A percentile compares a stretch with the other conserved stretches of the same genome.
Evolutionary conservation across 306 rosid species (phyloP).

Genomic region (Prunus mume): DNA sequence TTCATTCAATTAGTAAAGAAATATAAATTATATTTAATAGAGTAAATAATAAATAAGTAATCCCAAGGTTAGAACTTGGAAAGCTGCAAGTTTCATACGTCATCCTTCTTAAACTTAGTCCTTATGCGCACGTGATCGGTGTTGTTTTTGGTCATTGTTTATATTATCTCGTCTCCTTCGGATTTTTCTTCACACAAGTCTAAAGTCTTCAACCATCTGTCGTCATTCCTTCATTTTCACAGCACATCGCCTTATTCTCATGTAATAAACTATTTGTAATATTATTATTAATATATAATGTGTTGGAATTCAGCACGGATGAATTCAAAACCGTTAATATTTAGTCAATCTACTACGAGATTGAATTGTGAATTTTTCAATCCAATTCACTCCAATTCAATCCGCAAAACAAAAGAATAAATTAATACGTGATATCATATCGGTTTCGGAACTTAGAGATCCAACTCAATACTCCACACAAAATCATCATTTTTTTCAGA

Average conservation of each 20-base stretch:
- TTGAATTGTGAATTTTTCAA: no score
- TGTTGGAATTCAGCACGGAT: no score
- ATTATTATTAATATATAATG: not conserved
- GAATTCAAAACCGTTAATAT: no score
- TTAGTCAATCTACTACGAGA: no score
- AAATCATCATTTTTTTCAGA: no score
- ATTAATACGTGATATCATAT: no score
- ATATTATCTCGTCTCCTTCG: not conserved
- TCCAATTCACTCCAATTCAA: no score
- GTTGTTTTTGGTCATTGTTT: conserved; percentile 1
- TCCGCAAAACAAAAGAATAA: no score
- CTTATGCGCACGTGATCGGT: not conserved
- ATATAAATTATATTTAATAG: not conserved
- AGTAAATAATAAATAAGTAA: not conserved
- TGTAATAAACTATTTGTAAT: not conserved
- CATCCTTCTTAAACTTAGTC: not conserved
- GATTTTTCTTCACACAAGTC: not conserved
- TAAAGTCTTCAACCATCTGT: not conserved
- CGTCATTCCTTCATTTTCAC: conserved; percentile 13
- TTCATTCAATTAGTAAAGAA: not conserved
- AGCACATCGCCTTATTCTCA: not conserved
- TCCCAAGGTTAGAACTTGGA: not conserved
- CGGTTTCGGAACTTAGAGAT: no score
- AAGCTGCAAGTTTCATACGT: not conserved
- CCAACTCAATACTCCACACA: no score